phyloP scores from a whole-genome alignment of 495 filamentous ascomycete genomes.

The Podospora australis region DNA sequence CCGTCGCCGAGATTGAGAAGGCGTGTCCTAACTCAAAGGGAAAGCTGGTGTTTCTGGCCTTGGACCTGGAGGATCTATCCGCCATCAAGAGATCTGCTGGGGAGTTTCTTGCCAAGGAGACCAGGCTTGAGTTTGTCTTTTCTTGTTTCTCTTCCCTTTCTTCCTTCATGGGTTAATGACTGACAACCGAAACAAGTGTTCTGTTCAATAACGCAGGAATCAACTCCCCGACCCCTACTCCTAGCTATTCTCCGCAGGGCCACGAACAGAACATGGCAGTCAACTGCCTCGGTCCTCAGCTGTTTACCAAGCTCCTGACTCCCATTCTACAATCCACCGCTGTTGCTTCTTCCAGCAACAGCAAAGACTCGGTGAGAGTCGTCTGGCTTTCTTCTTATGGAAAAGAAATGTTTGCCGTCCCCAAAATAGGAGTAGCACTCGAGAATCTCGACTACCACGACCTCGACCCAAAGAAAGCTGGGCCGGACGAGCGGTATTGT shows the following conservation, averaged over 20 bases:
- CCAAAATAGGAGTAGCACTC: too few species aligned
- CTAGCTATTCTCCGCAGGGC: slow-evolving; percentile 28
- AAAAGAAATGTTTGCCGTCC: too few species aligned
- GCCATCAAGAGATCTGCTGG: slow-evolving; percentile 26
- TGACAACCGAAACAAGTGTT: slow-evolving; percentile 3
- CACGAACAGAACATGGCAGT: slow-evolving; percentile 37
- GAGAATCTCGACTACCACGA: too few species aligned
- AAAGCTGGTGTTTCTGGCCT: slow-evolving; percentile 18
- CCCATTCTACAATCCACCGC: too few species aligned
- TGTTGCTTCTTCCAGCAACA: too few species aligned
- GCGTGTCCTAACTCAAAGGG: slow-evolving; percentile 23
- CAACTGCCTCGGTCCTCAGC: slow-evolving; percentile 35
- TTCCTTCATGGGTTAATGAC: background rate
- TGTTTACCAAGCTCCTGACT: slow-evolving; percentile 38
- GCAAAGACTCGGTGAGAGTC: slow-evolving; percentile 34
- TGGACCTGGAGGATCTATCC: slow-evolving; percentile 32
- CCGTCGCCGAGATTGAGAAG: slow-evolving; percentile 21
- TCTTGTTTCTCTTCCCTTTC: background rate
- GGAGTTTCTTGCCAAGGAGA: slow-evolving; percentile 26
- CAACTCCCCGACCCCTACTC: slow-evolving; percentile 11
- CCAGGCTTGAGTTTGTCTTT: slow-evolving; percentile 17
- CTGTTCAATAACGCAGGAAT: slow-evolving; percentile 40
- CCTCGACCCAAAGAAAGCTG: too few species aligned
- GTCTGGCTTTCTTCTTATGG: slow-evolving; percentile 37
- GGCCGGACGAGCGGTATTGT: too few species aligned